Conservation (phyloP, 257 asterid species). For the Solanum clarkiae region DNA sequence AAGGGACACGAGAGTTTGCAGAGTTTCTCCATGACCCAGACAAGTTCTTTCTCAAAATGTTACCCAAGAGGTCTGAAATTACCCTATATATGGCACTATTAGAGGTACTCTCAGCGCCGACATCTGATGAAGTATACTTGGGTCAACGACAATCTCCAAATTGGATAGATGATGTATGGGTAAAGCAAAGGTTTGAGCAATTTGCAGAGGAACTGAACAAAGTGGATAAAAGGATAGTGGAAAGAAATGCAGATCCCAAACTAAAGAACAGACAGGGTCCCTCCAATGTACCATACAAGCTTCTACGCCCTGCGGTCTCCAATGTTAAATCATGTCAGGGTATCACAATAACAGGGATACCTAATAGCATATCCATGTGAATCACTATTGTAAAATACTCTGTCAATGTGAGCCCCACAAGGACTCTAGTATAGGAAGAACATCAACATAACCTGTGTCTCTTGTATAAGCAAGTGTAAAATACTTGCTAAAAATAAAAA, state of each 20-base stretch:
- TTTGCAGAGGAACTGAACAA: constrained; percentile 26
- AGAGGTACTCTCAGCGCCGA: constrained; percentile 22
- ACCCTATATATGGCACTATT: constrained; percentile 25
- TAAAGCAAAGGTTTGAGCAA: constrained; percentile 15
- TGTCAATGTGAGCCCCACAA: not conserved
- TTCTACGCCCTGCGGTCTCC: constrained; percentile 17
- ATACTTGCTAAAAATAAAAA: not conserved
- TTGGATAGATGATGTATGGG: constrained; percentile 25
- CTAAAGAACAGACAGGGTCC: constrained; percentile 31
- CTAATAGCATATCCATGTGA: constrained; percentile 26
- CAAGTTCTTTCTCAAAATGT: constrained; percentile 22
- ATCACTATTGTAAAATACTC: not conserved
- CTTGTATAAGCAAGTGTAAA: not conserved
- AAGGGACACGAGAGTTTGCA: constrained; percentile 44
- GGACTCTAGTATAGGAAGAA: not conserved
- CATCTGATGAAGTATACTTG: constrained; percentile 12
- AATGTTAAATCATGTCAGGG: constrained; percentile 10
- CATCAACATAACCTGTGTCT: not conserved
- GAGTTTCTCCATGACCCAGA: constrained; percentile 32
- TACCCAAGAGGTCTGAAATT: constrained; percentile 28
- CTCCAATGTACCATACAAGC: constrained; percentile 15
- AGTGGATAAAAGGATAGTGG: constrained; percentile 20
- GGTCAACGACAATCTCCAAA: constrained; percentile 18
- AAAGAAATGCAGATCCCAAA: constrained; percentile 28
- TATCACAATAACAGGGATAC: constrained; percentile 18